Conservation (phyloP, 805 yeast species). For the Hyphopichia homilentoma region DNA sequence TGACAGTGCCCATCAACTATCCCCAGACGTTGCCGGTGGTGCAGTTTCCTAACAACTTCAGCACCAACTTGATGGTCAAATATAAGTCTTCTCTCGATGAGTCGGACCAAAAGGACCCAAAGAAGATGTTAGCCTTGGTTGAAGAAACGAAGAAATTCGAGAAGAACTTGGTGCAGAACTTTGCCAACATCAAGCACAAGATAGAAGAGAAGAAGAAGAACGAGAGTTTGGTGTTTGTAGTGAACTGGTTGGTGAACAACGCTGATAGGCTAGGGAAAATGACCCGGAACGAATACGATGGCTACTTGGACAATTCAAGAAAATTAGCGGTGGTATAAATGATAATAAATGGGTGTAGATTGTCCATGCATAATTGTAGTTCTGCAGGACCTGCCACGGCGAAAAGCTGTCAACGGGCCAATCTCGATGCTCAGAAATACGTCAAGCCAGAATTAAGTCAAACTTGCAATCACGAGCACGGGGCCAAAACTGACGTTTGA, state of each 20-base stretch:
- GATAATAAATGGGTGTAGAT: too few species aligned
- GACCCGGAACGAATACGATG: too few species aligned
- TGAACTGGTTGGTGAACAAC: constrained; percentile 32
- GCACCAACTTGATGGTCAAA: constrained; percentile 24
- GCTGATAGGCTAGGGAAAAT: constrained; percentile 11
- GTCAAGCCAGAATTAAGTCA: too few species aligned
- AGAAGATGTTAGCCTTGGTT: constrained; percentile 14
- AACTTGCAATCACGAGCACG: too few species aligned
- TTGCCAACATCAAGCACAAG: constrained; percentile 13
- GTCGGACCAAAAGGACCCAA: constrained; percentile 9
- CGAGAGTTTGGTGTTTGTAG: constrained; percentile 18
- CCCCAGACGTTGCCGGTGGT: constrained; percentile 23
- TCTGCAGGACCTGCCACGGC: too few species aligned
- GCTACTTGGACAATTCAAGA: too few species aligned
- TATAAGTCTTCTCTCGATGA: constrained; percentile 7
- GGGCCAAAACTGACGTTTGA: too few species aligned
- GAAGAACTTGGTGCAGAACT: constrained; percentile 21
- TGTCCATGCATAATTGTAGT: too few species aligned
- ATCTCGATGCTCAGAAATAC: too few species aligned
- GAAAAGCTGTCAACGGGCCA: too few species aligned
- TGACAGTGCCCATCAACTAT: constrained; percentile 30
- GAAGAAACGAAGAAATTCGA: constrained; percentile 24
- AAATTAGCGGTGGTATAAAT: not conserved
- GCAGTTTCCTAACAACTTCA: constrained; percentile 27
- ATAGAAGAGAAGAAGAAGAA: too few species aligned